phyloP scores from a whole-genome alignment of 139 green algal species.

The Astrephomene gubernaculifera region DNA sequence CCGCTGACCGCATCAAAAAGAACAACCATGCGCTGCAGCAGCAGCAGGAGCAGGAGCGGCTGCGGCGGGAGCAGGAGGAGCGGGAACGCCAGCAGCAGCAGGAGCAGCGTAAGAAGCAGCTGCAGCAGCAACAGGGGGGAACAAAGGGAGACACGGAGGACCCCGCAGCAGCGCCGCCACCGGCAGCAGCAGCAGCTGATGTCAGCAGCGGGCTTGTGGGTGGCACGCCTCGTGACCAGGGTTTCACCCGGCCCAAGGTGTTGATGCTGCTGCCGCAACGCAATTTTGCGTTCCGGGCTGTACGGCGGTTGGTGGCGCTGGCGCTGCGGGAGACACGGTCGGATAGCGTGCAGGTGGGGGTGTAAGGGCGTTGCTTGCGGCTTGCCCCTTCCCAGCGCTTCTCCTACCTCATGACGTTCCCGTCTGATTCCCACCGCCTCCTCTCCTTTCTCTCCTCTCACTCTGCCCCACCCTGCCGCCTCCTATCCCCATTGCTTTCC shows the following conservation, averaged over 20 bases:
- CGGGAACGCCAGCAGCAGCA: neutral
- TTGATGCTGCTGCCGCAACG: slow-evolving; percentile 92
- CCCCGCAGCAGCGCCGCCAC: neutral
- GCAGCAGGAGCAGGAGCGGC: neutral
- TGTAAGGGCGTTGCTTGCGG: no score
- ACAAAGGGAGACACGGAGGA: neutral
- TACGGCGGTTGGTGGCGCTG: slow-evolving; percentile 81
- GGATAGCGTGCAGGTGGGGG: slow-evolving; percentile 73
- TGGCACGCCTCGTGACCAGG: slow-evolving; percentile 79
- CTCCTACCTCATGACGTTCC: no score
- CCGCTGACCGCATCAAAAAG: slow-evolving; percentile 86
- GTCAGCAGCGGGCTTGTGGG: neutral
- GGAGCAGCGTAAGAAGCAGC: neutral
- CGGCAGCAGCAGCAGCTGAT: neutral
- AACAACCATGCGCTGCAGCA: slow-evolving; percentile 78
- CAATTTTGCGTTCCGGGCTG: slow-evolving; percentile 74
- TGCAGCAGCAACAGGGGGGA: neutral
- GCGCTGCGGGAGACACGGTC: slow-evolving; percentile 80
- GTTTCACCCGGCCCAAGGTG: slow-evolving; percentile 86
- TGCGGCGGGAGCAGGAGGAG: neutral
- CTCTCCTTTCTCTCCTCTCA: no score
- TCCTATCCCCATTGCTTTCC: no score
- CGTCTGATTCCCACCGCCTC: no score
- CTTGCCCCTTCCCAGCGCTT: no score
- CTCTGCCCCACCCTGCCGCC: no score